These are phyloP conservation scores for Penicillium concentricum DNA, from an alignment of 2,329 filamentous ascomycete genomes.

Conservation along the genomic window DNA sequence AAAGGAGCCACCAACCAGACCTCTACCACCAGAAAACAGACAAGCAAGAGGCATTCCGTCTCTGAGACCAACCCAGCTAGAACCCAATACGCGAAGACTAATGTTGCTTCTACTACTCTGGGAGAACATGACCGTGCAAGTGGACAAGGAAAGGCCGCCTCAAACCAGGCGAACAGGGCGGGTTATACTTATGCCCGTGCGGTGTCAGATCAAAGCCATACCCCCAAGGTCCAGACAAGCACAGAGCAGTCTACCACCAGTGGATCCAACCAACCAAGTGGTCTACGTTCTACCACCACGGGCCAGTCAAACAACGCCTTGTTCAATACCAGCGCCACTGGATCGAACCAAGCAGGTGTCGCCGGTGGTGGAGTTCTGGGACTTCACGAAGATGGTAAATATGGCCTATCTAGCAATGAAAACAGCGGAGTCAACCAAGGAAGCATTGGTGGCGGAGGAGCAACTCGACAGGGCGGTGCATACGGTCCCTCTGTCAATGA, in stretches of 20 bases:
- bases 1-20: not conserved
- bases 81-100: not conserved
- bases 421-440: not conserved
- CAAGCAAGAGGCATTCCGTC: not conserved
- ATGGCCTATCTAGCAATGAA: not conserved
- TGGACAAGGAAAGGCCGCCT: not conserved
- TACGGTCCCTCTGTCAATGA: conserved; percentile 1
- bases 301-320: conserved; percentile 4
- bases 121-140: not conserved
- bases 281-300: not conserved
- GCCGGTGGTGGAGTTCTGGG: not conserved
- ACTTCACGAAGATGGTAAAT: not conserved
- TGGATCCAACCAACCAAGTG: not conserved
- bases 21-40: not conserved
- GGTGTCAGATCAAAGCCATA: not conserved
- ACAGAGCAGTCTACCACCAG: not conserved
- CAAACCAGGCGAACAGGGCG: not conserved
- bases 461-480: not conserved
- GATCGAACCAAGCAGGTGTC: not conserved
- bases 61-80: not conserved
- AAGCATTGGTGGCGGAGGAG: conserved; percentile 4
- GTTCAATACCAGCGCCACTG: not conserved
- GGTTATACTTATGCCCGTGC: not conserved
- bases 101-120: not conserved
- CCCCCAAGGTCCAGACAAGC: not conserved